These are phyloP conservation scores for Millerozyma acaciae DNA, from an alignment of 805 yeast species.

Conservation along the genomic window DNA sequence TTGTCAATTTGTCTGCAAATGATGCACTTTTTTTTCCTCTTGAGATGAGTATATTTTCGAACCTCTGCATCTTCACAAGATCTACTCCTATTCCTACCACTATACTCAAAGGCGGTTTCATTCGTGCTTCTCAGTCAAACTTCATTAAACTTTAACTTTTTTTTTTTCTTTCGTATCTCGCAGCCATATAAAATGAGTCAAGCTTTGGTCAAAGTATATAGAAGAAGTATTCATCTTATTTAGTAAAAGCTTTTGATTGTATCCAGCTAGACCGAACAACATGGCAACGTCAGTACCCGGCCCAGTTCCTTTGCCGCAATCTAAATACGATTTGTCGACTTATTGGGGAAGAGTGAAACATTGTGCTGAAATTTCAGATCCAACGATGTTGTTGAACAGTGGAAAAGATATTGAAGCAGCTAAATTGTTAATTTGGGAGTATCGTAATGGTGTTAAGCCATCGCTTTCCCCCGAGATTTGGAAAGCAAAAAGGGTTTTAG, in stretches of 20 bases:
- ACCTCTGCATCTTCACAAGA: constrained; percentile 45
- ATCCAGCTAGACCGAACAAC: too few species aligned
- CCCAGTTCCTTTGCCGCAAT: constrained; percentile 71
- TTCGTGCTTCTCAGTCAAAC: not conserved
- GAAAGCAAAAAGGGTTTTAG: constrained; percentile 82
- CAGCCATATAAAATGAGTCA: not conserved
- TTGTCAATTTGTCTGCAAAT: constrained; percentile 36
- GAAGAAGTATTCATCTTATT: too few species aligned
- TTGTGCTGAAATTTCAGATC: constrained; percentile 90
- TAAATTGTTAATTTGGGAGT: constrained; percentile 62
- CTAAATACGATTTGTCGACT: constrained; percentile 73
- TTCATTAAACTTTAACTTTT: not conserved
- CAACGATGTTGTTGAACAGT: constrained; percentile 79
- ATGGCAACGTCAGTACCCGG: constrained; percentile 94
- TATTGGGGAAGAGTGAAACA: constrained; percentile 95
- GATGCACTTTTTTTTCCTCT: constrained; percentile 18
- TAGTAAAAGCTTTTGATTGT: too few species aligned
- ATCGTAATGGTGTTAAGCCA: constrained; percentile 61
- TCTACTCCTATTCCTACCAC: constrained; percentile 56
- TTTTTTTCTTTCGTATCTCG: not conserved
- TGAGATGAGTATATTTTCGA: constrained; percentile 36
- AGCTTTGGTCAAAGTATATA: too few species aligned
- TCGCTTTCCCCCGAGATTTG: constrained; percentile 79
- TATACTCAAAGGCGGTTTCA: constrained; percentile 1
- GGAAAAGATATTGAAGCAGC: constrained; percentile 60